Percentiles rank a stretch among this genome's conserved stretches.
These are phyloP conservation scores for Tremella fuciformis DNA, from an alignment of 768 basidiomycete genomes.

Conservation along the genomic window DNA sequence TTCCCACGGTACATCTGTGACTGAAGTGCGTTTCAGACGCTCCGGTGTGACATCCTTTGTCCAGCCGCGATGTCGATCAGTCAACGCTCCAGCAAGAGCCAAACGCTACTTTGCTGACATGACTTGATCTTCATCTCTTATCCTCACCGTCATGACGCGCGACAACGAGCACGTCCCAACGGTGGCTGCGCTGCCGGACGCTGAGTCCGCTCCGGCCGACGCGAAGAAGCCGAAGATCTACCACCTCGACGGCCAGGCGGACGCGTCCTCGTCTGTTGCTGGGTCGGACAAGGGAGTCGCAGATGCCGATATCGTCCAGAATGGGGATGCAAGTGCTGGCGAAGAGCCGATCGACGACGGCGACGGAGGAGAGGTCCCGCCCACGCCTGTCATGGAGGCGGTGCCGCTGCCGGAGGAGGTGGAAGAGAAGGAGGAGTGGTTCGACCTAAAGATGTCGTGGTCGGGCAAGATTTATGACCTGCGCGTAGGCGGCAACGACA, in stretches of 20 bases:
- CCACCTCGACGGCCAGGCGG: slow-evolving; percentile 14
- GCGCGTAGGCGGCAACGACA: slow-evolving; percentile 70
- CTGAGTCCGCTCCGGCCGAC: slow-evolving; percentile 24
- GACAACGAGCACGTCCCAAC: neutral
- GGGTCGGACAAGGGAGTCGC: neutral
- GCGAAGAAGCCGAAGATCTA: slow-evolving; percentile 26
- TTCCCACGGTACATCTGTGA: too few relatives aligned
- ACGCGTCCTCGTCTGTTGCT: neutral
- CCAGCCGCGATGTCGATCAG: too few relatives aligned
- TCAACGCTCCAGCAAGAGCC: too few relatives aligned
- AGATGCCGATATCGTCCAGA: neutral
- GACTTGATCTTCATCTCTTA: neutral
- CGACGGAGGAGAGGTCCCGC: neutral
- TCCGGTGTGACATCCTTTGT: too few relatives aligned
- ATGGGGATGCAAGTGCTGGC: neutral
- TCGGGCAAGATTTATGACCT: slow-evolving; percentile 65
- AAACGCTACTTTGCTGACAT: neutral
- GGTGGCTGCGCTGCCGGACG: slow-evolving; percentile 28
- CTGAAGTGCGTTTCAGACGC: too few relatives aligned
- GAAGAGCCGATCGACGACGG: neutral
- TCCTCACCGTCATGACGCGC: neutral
- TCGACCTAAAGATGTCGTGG: slow-evolving; percentile 65
- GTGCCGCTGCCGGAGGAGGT: slow-evolving; percentile 13
- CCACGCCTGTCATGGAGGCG: slow-evolving; percentile 8
- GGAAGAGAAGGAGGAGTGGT: slow-evolving; percentile 35